phyloP scores from a whole-genome alignment of 2,329 filamentous ascomycete genomes.

The Pseudofabraea citricarpa region DNA sequence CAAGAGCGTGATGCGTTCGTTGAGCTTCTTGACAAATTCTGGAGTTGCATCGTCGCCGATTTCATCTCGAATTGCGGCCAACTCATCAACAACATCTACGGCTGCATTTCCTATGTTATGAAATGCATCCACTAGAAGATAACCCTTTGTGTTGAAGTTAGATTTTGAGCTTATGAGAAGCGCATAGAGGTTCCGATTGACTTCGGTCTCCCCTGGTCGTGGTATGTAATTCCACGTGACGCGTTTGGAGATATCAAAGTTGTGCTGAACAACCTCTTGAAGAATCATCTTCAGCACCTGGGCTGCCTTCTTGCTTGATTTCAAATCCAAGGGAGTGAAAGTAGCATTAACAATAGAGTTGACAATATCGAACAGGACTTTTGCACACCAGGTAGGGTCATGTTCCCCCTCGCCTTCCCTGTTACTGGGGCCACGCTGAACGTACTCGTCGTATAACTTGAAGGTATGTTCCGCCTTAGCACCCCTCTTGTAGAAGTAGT shows the following conservation, averaged over 20 bases:
- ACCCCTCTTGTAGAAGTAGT: slow-evolving; percentile 21
- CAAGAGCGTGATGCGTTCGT: slow-evolving; percentile 15
- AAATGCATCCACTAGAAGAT: slow-evolving; percentile 22
- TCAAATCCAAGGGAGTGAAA: slow-evolving; percentile 14
- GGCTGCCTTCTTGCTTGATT: slow-evolving; percentile 17
- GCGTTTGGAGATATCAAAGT: slow-evolving; percentile 18
- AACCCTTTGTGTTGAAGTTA: slow-evolving; percentile 10
- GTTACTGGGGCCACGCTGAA: slow-evolving; percentile 13
- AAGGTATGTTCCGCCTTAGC: slow-evolving; percentile 15
- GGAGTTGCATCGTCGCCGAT: slow-evolving; percentile 15
- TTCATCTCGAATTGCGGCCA: slow-evolving; percentile 12
- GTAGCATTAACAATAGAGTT: slow-evolving; percentile 15
- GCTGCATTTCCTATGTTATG: slow-evolving; percentile 20
- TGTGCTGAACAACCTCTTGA: slow-evolving; percentile 18
- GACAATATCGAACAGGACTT: slow-evolving; percentile 20
- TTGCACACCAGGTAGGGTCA: slow-evolving; percentile 21
- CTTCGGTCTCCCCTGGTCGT: slow-evolving; percentile 16
- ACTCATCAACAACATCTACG: slow-evolving; percentile 17
- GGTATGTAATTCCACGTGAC: slow-evolving; percentile 15
- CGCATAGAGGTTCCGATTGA: slow-evolving; percentile 23
- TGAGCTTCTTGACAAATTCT: slow-evolving; percentile 16
- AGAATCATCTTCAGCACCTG: slow-evolving; percentile 19
- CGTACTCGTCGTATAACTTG: slow-evolving; percentile 18
- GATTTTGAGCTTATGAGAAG: slow-evolving; percentile 20
- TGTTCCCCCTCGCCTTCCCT: slow-evolving; percentile 12